Percentiles rank a stretch among this genome's conserved stretches.
Evolutionary conservation across 176 grass and related monocot species (phyloP).

Genomic region (Rhynchospora pubera): DNA sequence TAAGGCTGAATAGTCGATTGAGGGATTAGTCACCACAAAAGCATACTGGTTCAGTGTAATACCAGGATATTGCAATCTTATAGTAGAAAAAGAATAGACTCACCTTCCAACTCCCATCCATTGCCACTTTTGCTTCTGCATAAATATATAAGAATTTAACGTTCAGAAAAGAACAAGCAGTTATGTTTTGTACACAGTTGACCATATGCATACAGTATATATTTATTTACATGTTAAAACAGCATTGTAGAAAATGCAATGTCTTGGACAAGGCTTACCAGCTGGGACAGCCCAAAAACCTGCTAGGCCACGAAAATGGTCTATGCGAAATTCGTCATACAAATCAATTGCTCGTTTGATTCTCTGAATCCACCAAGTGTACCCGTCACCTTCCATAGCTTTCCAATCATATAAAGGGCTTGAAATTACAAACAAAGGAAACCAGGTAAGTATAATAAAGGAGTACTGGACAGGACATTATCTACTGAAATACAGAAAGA

Average conservation of each 20-base stretch:
- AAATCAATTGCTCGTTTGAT: slow-evolving; percentile 94
- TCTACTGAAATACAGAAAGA: neutral
- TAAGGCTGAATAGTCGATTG: no score
- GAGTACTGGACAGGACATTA: neutral
- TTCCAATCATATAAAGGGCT: slow-evolving; percentile 92
- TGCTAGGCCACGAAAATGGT: slow-evolving; percentile 88
- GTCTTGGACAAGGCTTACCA: slow-evolving; percentile 37
- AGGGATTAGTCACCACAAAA: no score
- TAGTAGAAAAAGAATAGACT: slow-evolving; percentile 14
- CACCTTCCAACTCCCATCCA: slow-evolving; percentile 87
- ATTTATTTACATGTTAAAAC: neutral
- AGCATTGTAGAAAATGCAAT: slow-evolving; percentile 5
- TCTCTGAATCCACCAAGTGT: slow-evolving; percentile 89
- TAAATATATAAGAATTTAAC: neutral
- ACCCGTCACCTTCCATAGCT: slow-evolving; percentile 72
- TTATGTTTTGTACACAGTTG: neutral
- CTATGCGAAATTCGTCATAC: slow-evolving; percentile 95
- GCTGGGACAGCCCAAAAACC: slow-evolving; percentile 90
- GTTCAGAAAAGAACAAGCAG: neutral
- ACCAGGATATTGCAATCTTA: neutral
- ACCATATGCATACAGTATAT: neutral
- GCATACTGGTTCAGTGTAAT: no score
- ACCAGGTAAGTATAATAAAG: neutral
- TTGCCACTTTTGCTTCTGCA: slow-evolving; percentile 76
- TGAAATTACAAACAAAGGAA: slow-evolving; percentile 17